Conservation (phyloP, 1,284 basidiomycete genomes). For the Erythrobasidium hasegawianum region DNA sequence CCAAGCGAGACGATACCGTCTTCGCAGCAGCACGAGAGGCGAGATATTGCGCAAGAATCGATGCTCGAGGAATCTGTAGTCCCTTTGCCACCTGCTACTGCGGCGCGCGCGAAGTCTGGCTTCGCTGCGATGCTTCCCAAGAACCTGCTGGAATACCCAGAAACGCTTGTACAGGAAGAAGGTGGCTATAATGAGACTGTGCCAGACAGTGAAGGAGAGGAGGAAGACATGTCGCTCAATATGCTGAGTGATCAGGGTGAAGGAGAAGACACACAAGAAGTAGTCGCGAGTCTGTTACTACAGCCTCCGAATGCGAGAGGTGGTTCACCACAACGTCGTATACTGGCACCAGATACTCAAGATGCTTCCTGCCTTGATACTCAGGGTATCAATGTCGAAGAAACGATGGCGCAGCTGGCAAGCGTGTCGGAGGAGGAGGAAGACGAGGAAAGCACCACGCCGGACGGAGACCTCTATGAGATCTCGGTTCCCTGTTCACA, state of each 20-base stretch:
- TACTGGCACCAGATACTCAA: constrained; percentile 14
- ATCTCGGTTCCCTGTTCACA: background rate
- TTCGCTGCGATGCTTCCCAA: too few relatives aligned
- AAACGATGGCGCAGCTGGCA: background rate
- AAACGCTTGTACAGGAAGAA: too few relatives aligned
- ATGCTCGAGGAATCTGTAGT: background rate
- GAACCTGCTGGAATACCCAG: too few relatives aligned
- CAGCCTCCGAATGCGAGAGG: background rate
- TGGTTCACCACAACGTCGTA: background rate
- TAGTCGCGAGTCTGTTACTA: background rate
- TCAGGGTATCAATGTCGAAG: constrained; percentile 12
- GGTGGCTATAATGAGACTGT: background rate
- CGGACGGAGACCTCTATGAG: too few relatives aligned
- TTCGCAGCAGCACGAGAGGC: background rate
- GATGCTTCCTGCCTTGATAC: constrained; percentile 14
- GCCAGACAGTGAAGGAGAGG: constrained; percentile 1
- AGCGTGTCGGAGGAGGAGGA: background rate
- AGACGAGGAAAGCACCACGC: too few relatives aligned
- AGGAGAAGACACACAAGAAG: background rate
- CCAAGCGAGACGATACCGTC: background rate
- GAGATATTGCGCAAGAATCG: background rate
- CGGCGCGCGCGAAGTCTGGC: too few relatives aligned
- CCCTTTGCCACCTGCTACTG: background rate
- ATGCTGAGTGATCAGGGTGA: background rate
- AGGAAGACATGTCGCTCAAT: background rate